Evolutionary conservation across 1,284 basidiomycete genomes (phyloP).

Genomic region (Schizophyllum commune): DNA sequence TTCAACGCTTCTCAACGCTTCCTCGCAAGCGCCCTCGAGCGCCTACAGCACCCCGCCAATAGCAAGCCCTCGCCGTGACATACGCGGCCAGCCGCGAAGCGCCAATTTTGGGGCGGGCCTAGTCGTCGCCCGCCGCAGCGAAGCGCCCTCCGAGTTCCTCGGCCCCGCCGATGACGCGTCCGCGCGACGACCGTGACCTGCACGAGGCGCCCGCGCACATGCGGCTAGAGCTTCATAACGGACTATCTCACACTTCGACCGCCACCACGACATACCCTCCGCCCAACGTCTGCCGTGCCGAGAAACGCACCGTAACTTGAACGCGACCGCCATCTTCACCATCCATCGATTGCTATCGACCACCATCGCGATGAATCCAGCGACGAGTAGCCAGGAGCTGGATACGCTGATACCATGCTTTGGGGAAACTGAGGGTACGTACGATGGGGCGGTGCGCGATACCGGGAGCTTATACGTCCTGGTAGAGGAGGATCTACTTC

Average conservation of each 20-base stretch:
- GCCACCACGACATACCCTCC: too few relatives aligned
- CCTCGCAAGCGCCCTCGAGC: too few relatives aligned
- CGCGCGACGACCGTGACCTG: not conserved
- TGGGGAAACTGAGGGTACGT: too few relatives aligned
- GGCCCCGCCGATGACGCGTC: not conserved
- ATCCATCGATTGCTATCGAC: not conserved
- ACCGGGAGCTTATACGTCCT: not conserved
- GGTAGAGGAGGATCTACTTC: not conserved
- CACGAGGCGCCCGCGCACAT: not conserved
- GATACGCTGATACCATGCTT: too few relatives aligned
- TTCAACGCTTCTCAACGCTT: too few relatives aligned
- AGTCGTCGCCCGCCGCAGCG: not conserved
- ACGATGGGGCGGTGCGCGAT: too few relatives aligned
- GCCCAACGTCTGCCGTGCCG: too few relatives aligned
- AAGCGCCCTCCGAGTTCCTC: not conserved
- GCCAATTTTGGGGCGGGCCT: not conserved
- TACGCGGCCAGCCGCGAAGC: not conserved
- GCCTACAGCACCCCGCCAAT: too few relatives aligned
- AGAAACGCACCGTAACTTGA: too few relatives aligned
- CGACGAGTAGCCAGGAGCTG: not conserved
- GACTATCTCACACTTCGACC: too few relatives aligned
- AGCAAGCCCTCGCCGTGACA: not conserved
- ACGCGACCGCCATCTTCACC: not conserved
- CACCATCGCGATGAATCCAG: not conserved
- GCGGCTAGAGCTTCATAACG: not conserved